A percentile compares a stretch with the other conserved stretches of the same genome.
These are phyloP conservation scores for Neurospora intermedia DNA, from an alignment of 495 filamentous ascomycete species.

Conservation along the genomic window DNA sequence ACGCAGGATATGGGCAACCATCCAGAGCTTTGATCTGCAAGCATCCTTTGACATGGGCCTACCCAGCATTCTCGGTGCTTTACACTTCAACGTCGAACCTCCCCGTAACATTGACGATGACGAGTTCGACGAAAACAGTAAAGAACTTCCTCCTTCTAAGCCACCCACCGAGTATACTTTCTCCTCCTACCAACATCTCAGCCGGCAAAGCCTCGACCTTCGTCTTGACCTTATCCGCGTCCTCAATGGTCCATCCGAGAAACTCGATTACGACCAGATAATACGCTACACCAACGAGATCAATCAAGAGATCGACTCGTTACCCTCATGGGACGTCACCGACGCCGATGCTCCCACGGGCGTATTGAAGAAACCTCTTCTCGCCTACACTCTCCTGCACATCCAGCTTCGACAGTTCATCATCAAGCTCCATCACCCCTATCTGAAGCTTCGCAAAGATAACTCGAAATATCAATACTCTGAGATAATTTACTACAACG, in stretches of 20 bases:
- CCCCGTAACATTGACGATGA: slow-evolving; percentile 35
- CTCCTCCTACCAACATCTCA: slow-evolving; percentile 31
- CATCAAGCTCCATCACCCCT: slow-evolving; percentile 34
- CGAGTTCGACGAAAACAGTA: slow-evolving; percentile 32
- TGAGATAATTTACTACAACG: slow-evolving; percentile 37
- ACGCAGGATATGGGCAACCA: slow-evolving; percentile 52
- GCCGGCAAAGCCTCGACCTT: slow-evolving; percentile 27
- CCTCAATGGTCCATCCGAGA: slow-evolving; percentile 21
- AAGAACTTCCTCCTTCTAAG: slow-evolving; percentile 24
- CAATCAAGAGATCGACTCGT: slow-evolving; percentile 30
- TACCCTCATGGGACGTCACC: slow-evolving; percentile 32
- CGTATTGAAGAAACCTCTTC: slow-evolving; percentile 21
- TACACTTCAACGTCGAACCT: slow-evolving; percentile 28
- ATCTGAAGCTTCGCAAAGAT: slow-evolving; percentile 27
- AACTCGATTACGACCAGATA: slow-evolving; percentile 32
- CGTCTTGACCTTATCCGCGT: slow-evolving; percentile 32
- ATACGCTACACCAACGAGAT: slow-evolving; percentile 35
- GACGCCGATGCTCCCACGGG: not conserved
- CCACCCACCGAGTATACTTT: slow-evolving; percentile 27
- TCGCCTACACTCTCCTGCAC: slow-evolving; percentile 31
- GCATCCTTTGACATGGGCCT: slow-evolving; percentile 49
- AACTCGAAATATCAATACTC: slow-evolving; percentile 35
- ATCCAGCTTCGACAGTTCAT: slow-evolving; percentile 35
- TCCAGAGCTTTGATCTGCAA: slow-evolving; percentile 50
- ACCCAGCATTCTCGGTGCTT: slow-evolving; percentile 33